Base-by-base conservation (phyloP, 106 monocot species). In the Agapanthus africanus region DNA sequence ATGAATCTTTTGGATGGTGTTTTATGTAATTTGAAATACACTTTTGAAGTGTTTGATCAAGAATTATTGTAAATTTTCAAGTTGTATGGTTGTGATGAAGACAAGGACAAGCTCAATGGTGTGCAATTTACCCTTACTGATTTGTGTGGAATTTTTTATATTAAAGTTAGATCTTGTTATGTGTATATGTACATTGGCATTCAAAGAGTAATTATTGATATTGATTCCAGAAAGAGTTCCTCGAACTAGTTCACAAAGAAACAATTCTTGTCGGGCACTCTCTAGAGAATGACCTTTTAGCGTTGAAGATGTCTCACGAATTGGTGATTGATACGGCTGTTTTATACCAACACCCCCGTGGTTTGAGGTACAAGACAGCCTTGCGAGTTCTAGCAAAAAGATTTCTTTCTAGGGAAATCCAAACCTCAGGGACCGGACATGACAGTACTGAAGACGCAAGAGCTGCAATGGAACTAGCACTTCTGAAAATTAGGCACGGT, bases 201-300 rank as follows among this genome's bases (percentile, higher is more conserved):
- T 52, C 37, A 4, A 21, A n/a, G 37, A 66, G 18, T 74, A 7
- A 16, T 50, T 26, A 63, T n/a, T 49, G 9, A 40, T 73, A 34
- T 33, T 79, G 23, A 68, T 71, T 78, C 32, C 73, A 97, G 97
- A 87, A 87, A 73, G 82, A 84, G 23, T 89, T 97, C 79, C 75
- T 84, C 26, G 69, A 77, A 39, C 67, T 84, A 51, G 92, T 97
- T 4, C 66, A 89, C 42, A 83, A 77, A 70, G 92, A 97, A 79
- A 97, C 92, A 37, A 82, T 97, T 73, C 86, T 97, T 56, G 92
- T 97, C 64, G 97, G 97, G 0, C 97, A 97, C 74, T 97, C 97
- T 73, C 72, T 97, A 25, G 97, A 97, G 80, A 97, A 97, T 78
- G 97, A 97, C 65, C 92, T 97, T 79, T 80, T 83, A 65, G 97